Conservation (phyloP, 805 yeast species). For the Metschnikowia arizonensis region DNA sequence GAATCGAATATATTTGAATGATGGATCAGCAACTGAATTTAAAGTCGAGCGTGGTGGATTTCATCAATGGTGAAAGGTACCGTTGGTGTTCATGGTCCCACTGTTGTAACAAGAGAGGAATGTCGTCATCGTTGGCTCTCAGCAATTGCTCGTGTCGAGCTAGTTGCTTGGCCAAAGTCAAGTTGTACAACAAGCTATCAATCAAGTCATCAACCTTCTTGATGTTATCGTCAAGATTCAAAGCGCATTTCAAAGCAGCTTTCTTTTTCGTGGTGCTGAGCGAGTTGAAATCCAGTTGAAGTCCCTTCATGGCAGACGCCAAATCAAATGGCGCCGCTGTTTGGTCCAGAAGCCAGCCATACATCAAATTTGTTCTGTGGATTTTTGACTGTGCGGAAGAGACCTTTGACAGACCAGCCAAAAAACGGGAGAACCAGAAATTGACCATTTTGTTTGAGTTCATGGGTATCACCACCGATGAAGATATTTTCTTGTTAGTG, state of each 20-base stretch:
- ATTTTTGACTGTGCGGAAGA: slow-evolving; percentile 13
- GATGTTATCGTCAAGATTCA: slow-evolving; percentile 5
- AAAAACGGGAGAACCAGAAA: slow-evolving; percentile 36
- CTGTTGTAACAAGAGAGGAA: not conserved
- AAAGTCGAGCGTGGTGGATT: not conserved
- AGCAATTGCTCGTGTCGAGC: slow-evolving; percentile 11
- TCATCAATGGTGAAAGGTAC: slow-evolving; percentile 9
- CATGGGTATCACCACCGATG: slow-evolving; percentile 31
- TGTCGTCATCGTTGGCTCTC: slow-evolving; percentile 3
- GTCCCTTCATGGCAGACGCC: not conserved
- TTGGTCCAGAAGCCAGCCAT: slow-evolving; percentile 15
- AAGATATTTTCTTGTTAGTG: slow-evolving; percentile 8
- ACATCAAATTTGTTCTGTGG: slow-evolving; percentile 11
- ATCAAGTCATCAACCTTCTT: slow-evolving; percentile 62
- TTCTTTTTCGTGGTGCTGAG: slow-evolving; percentile 9
- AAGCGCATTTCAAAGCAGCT: slow-evolving; percentile 7
- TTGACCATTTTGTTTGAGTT: slow-evolving; percentile 34
- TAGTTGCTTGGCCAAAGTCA: slow-evolving; percentile 12
- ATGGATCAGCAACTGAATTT: not conserved
- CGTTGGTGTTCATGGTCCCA: slow-evolving; percentile 16
- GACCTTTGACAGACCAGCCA: slow-evolving; percentile 15
- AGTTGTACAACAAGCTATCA: slow-evolving; percentile 61
- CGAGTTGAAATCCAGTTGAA: slow-evolving; percentile 7
- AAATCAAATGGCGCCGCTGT: slow-evolving; percentile 12
- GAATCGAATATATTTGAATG: not conserved